Conservation (phyloP, 2,329 filamentous ascomycete species). For the Leptosphaerulina australis region DNA sequence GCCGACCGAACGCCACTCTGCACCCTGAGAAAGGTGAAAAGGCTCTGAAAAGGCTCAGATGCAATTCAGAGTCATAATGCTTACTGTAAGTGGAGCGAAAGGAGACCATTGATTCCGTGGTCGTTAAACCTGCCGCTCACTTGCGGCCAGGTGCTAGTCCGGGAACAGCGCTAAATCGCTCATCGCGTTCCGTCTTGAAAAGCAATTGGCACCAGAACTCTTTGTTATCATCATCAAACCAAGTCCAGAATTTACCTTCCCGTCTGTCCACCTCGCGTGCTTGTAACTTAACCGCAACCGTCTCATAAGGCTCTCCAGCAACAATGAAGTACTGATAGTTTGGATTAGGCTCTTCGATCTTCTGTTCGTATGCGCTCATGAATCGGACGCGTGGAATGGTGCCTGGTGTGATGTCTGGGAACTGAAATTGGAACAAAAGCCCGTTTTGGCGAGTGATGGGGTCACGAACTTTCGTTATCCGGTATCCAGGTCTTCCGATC, state of each 20-base stretch:
- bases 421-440: slow-evolving; percentile 93
- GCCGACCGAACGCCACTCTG: slow-evolving; percentile 21
- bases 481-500: slow-evolving; percentile 95
- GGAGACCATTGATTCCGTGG: neutral
- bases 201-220: slow-evolving; percentile 98
- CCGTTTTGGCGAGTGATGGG: slow-evolving; percentile 87
- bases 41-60: neutral
- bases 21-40: neutral
- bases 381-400: slow-evolving; percentile 85
- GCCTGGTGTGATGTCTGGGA: slow-evolving; percentile 82
- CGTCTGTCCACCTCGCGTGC: slow-evolving; percentile 89
- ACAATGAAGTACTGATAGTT: slow-evolving; percentile 93
- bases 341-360: slow-evolving; percentile 88
- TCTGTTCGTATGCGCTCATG: slow-evolving; percentile 98
- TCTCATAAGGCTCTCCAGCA: slow-evolving; percentile 97
- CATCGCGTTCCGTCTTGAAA: slow-evolving; percentile 98
- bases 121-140: slow-evolving; percentile 21
- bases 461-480: slow-evolving; percentile 95
- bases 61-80: neutral
- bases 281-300: slow-evolving; percentile 94
- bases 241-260: slow-evolving; percentile 87
- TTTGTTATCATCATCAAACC: slow-evolving; percentile 94
- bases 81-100: neutral
- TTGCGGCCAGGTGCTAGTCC: slow-evolving; percentile 62
- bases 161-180: slow-evolving; percentile 75